A percentile compares a stretch with the other conserved stretches of the same genome.
Evolutionary conservation across 1,284 basidiomycete genomes (phyloP).

Genomic region (Hymenochaete sp.): DNA sequence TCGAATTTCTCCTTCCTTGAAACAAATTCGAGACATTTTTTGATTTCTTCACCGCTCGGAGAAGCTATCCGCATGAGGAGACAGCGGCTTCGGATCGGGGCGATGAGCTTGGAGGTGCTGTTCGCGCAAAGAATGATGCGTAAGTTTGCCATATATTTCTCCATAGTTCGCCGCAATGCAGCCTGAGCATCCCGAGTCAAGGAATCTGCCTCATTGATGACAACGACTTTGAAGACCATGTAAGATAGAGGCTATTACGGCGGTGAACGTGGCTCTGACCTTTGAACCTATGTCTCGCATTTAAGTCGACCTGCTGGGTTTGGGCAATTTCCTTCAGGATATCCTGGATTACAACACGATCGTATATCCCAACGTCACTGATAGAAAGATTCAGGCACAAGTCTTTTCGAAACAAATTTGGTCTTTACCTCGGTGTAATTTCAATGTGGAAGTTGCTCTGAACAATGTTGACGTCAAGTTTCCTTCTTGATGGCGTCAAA

Average conservation of each 20-base stretch:
- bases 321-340: constrained; percentile 98
- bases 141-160: constrained; percentile 98
- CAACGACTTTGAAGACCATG: constrained; percentile 64
- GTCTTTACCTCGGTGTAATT: constrained; percentile 81
- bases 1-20: constrained; percentile 78
- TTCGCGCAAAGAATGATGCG: constrained; percentile 97
- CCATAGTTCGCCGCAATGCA: constrained; percentile 95
- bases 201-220: constrained; percentile 97
- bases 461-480: constrained; percentile 94
- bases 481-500: constrained; percentile 88
- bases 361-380: constrained; percentile 94
- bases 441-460: constrained; percentile 93
- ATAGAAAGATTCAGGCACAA: constrained; percentile 6
- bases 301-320: constrained; percentile 96
- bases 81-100: constrained; percentile 94
- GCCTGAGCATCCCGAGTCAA: constrained; percentile 95
- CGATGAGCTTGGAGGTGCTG: constrained; percentile 93
- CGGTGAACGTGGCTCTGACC: constrained; percentile 38
- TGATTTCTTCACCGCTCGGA: constrained; percentile 79
- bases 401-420: background rate
- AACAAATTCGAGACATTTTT: constrained; percentile 70
- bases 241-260: background rate
- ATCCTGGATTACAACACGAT: constrained; percentile 94
- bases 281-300: constrained; percentile 94
- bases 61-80: constrained; percentile 90